Percentiles rank a stretch among this genome's conserved stretches.
Evolutionary conservation across 2,329 filamentous ascomycete genomes (phyloP).

Genomic region (Neopestalotiopsis sp.): DNA sequence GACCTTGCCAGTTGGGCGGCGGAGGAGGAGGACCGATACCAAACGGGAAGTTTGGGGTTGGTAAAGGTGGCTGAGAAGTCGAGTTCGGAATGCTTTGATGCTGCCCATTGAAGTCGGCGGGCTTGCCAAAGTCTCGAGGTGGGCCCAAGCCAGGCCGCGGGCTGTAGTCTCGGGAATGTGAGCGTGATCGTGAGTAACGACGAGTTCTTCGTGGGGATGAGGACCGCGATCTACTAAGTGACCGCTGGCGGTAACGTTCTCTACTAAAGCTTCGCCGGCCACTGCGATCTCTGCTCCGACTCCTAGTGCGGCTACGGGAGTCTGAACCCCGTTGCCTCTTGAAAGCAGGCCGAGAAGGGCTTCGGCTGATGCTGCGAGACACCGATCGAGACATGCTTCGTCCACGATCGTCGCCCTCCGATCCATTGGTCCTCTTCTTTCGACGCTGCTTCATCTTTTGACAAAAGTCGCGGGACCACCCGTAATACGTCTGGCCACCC

Average conservation of each 20-base stretch:
- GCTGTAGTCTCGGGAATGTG: constrained; percentile 20
- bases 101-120: background rate
- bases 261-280: constrained; percentile 24
- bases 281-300: constrained; percentile 31
- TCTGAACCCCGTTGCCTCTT: constrained; percentile 46
- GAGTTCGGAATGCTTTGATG: background rate
- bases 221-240: constrained; percentile 37
- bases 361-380: constrained; percentile 41
- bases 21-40: constrained; percentile 14
- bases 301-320: constrained; percentile 39
- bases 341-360: constrained; percentile 40
- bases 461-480: constrained; percentile 83
- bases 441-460: constrained; percentile 74
- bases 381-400: constrained; percentile 40
- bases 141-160: background rate
- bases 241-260: constrained; percentile 31
- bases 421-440: constrained; percentile 38
- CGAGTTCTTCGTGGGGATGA: constrained; percentile 29
- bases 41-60: constrained; percentile 4
- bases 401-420: constrained; percentile 27
- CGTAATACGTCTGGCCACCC: constrained; percentile 80
- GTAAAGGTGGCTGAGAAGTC: constrained; percentile 10
- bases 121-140: background rate
- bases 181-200: constrained; percentile 26
- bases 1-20: constrained; percentile 20